Conservation (phyloP, 1,139 yeast species). For the Geotrichum histeridarum region DNA sequence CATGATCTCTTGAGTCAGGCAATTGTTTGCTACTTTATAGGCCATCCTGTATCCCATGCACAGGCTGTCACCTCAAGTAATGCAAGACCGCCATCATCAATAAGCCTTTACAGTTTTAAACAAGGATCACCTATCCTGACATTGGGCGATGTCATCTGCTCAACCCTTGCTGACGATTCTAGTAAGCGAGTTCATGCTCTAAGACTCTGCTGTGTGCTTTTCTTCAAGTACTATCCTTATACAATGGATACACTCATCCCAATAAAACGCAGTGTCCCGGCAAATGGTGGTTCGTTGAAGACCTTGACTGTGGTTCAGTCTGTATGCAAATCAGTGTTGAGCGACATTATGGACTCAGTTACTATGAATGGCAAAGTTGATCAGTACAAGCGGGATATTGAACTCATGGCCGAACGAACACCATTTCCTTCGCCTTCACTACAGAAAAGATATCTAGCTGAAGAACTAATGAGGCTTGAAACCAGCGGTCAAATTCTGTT, state of each 20-base stretch:
- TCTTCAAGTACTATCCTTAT: slow-evolving; percentile 31
- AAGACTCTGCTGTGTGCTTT: slow-evolving; percentile 27
- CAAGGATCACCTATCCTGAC: slow-evolving; percentile 23
- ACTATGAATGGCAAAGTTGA: not conserved
- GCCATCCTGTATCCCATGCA: slow-evolving; percentile 12
- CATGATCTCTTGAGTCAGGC: slow-evolving; percentile 29
- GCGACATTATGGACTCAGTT: not conserved
- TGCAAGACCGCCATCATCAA: not conserved
- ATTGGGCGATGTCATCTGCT: slow-evolving; percentile 24
- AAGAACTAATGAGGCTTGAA: slow-evolving; percentile 6
- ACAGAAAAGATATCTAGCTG: slow-evolving; percentile 3
- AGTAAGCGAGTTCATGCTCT: slow-evolving; percentile 24
- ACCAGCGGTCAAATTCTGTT: not conserved
- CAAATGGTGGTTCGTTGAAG: not conserved
- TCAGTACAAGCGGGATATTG: slow-evolving; percentile 7
- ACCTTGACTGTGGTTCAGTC: slow-evolving; percentile 8
- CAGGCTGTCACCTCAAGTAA: slow-evolving; percentile 5
- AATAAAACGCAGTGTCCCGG: not conserved
- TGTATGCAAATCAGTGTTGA: slow-evolving; percentile 1
- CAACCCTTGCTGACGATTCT: slow-evolving; percentile 23
- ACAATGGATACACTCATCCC: slow-evolving; percentile 21
- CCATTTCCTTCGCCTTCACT: slow-evolving; percentile 4
- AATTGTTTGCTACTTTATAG: slow-evolving; percentile 28
- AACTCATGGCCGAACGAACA: slow-evolving; percentile 1
- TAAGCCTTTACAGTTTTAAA: slow-evolving; percentile 16